Base-by-base conservation (phyloP, 2,329 filamentous ascomycete genomes). In the Sarocladiaceae sp. region DNA sequence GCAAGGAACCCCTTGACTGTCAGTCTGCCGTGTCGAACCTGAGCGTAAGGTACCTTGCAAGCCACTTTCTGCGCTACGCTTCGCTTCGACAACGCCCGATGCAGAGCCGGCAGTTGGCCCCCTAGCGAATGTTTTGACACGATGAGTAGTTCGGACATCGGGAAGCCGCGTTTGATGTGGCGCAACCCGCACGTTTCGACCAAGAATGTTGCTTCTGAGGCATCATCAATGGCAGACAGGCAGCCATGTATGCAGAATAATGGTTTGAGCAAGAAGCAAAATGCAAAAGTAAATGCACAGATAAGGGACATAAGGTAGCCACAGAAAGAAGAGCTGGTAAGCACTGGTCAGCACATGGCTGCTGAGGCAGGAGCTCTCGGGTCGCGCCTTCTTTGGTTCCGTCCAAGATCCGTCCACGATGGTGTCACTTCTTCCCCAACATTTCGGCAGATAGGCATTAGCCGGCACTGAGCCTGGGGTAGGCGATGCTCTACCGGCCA, bases 1-100 rank as follows among this genome's bases (percentile, higher is more conserved):
- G 17, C 40, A 44, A 44, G 40, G 40, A 7, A 44, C 40, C 40
- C 40, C 40, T 44, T 44, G 40, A n/a, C 15, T 44, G 40, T 44
- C 40, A 44, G 20, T 28, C n/a, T n/a, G n/a, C n/a, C 23, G 22
- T n/a, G 20, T n/a, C 22, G 3, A 28, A 12, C 40, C 17, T 22
- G 40, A n/a, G n/a, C 11, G n/a, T n/a, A n/a, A n/a, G n/a, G 40
- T 10, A 12, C 40, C 23, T 28, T 25, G 23, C 40, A 15, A 26
- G 40, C 40, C 23, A 44, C 40, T 28, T 26, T 13, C 4, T 7
- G 23, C 17, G 22, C 13, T 8, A 26, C 22, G n/a, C 22, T n/a
- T 44, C 22, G 12, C 22, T 22, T 28, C n/a, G n/a, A n/a, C n/a
- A 15, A 22, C 17, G 40, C 22, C 17, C 28, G 3, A 26, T 26